These are phyloP conservation scores for Amauroascus niger DNA, from an alignment of 2,329 filamentous ascomycete genomes.

Conservation along the genomic window DNA sequence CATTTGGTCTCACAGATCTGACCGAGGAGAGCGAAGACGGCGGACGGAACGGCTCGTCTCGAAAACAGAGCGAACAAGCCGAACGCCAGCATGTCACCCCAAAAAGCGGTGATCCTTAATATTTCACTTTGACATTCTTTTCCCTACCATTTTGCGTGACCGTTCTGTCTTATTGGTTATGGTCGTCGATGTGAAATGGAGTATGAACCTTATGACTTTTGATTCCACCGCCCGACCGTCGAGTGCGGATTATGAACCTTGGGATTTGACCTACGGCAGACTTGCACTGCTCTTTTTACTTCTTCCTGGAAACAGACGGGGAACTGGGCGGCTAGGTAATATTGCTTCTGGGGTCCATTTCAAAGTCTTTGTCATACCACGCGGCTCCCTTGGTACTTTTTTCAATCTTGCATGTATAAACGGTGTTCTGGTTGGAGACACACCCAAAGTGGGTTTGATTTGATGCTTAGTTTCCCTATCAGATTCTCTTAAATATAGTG, in stretches of 20 bases:
- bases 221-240: not conserved
- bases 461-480: not conserved
- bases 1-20: slow-evolving; percentile 69
- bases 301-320: slow-evolving; percentile 1
- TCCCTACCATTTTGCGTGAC: not conserved
- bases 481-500: not conserved
- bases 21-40: slow-evolving; percentile 52
- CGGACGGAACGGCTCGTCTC: slow-evolving; percentile 2
- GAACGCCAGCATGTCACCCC: slow-evolving; percentile 10
- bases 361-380: not conserved
- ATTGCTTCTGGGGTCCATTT: not conserved
- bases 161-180: not conserved
- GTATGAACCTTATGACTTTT: slow-evolving; percentile 10
- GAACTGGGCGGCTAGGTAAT: not conserved
- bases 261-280: not conserved
- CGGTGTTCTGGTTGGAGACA: slow-evolving; percentile 1
- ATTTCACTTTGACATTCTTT: not conserved
- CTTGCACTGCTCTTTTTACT: slow-evolving; percentile 5
- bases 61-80: slow-evolving; percentile 5
- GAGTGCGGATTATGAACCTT: not conserved
- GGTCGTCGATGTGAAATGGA: slow-evolving; percentile 10
- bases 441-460: not conserved
- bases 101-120: slow-evolving; percentile 8
- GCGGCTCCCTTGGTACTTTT: not conserved
- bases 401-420: slow-evolving; percentile 10